Percentiles rank a stretch among this genome's conserved stretches.
Conservation (phyloP, 192 early-diverging fungal species). For the Radiomyces spectabilis region DNA sequence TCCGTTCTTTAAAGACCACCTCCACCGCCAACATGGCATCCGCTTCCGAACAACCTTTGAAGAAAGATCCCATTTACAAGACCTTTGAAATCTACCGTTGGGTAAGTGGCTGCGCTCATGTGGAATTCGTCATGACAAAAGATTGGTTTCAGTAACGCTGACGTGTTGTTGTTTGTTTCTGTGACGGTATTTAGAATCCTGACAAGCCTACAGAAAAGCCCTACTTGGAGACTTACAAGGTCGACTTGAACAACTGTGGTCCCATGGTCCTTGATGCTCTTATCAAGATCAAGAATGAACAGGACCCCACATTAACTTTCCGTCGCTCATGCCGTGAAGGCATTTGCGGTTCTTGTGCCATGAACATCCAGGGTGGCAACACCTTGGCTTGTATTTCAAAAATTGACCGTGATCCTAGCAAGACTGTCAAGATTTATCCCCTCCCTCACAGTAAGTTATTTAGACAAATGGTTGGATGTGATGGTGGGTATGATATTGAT, state of each 20-base stretch:
- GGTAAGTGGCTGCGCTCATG: no score
- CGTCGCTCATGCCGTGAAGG: slow-evolving; percentile 95
- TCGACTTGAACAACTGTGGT: slow-evolving; percentile 88
- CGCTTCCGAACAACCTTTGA: slow-evolving; percentile 15
- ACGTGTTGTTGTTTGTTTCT: background rate
- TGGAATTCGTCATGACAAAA: background rate
- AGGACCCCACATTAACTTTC: slow-evolving; percentile 90
- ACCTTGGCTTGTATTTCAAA: slow-evolving; percentile 90
- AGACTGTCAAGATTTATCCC: slow-evolving; percentile 85
- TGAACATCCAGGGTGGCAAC: slow-evolving; percentile 97
- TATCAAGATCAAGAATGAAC: slow-evolving; percentile 97
- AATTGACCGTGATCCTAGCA: slow-evolving; percentile 65
- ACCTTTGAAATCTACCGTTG: slow-evolving; percentile 95
- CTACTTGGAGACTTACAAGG: slow-evolving; percentile 75
- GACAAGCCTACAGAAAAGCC: slow-evolving; percentile 86
- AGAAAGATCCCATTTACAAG: slow-evolving; percentile 67
- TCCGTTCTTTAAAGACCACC: slow-evolving; percentile 39
- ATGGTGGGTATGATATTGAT: background rate
- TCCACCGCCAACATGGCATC: slow-evolving; percentile 30
- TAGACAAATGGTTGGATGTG: background rate
- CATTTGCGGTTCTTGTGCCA: slow-evolving; percentile 95
- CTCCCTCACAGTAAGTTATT: slow-evolving; percentile 77
- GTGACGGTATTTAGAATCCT: slow-evolving; percentile 58
- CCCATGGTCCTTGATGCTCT: slow-evolving; percentile 96
- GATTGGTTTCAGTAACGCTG: slow-evolving; percentile 1